Percentiles rank a stretch among this genome's conserved stretches.
phyloP scores from a whole-genome alignment of 352 stramenopile genomes.

The Globisporangium recalcitrans region DNA sequence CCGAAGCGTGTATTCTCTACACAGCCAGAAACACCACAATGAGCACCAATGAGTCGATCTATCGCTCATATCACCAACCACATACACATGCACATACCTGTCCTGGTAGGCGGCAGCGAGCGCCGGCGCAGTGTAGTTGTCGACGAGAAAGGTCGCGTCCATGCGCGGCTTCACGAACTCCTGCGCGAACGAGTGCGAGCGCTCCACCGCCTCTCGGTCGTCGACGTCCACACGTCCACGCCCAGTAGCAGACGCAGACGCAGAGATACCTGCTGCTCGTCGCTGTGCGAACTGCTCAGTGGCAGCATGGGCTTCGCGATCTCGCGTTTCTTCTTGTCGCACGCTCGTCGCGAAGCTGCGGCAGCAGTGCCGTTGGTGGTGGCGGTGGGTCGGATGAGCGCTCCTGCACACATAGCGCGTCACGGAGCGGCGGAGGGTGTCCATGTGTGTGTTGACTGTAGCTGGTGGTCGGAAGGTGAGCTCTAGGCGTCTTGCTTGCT shows the following conservation, averaged over 20 bases:
- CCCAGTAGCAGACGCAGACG: neutral
- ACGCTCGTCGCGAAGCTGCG: constrained; percentile 4
- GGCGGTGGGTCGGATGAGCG: neutral
- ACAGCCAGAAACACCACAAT: neutral
- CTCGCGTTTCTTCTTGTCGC: neutral
- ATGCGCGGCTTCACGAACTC: constrained; percentile 67
- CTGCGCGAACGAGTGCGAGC: constrained; percentile 42
- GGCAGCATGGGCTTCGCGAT: neutral
- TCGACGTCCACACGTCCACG: neutral
- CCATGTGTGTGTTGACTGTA: neutral
- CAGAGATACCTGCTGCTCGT: neutral
- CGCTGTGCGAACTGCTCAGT: neutral
- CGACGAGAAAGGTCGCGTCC: constrained; percentile 85
- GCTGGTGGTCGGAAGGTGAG: neutral
- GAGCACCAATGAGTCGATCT: neutral
- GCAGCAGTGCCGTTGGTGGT: neutral
- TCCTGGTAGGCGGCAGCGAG: constrained; percentile 94
- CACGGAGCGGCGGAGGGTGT: neutral
- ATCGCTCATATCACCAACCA: neutral
- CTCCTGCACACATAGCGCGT: neutral
- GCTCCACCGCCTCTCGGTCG: constrained; percentile 15
- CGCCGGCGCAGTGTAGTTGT: constrained; percentile 95
- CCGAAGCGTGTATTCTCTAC: constrained; percentile 73
- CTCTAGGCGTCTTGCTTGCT: neutral
- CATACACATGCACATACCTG: constrained; percentile 44